Percentiles rank a stretch among this genome's conserved stretches.
Evolutionary conservation across 1,284 basidiomycete genomes (phyloP).

Genomic region (Microbotryum saponariae): DNA sequence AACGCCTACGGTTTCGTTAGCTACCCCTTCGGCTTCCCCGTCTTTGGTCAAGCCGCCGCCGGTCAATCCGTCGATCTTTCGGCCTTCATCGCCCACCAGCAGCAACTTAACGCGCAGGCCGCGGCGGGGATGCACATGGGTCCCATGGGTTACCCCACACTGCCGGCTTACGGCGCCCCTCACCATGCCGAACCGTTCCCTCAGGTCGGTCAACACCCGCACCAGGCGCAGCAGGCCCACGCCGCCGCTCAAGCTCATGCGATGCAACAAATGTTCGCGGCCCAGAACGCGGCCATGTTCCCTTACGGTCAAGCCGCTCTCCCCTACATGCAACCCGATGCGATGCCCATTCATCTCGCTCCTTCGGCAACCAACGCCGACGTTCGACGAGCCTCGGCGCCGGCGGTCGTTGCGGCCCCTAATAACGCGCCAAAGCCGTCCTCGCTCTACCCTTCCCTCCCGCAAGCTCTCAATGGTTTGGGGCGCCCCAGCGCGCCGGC

Average conservation of each 20-base stretch:
- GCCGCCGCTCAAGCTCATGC: neutral
- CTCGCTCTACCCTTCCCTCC: conserved; percentile 19
- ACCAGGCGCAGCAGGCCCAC: neutral
- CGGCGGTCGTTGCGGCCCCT: conserved; percentile 1
- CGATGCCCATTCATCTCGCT: neutral
- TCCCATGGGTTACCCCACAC: conserved; percentile 20
- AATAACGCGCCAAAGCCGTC: neutral
- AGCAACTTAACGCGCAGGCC: conserved; percentile 33
- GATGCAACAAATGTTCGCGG: conserved; percentile 6
- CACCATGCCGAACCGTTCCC: neutral
- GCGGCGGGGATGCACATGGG: conserved; percentile 8
- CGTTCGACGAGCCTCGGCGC: neutral
- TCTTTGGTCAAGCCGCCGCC: neutral
- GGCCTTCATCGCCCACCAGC: conserved; percentile 32
- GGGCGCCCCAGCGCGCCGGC: neutral
- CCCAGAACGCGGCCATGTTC: conserved; percentile 1
- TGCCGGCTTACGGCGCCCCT: neutral
- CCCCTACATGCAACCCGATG: conserved; percentile 9
- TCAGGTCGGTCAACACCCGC: no score
- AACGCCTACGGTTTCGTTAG: conserved; percentile 2
- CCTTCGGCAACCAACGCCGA: neutral
- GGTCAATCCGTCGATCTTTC: conserved; percentile 22
- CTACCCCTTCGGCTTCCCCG: conserved; percentile 11
- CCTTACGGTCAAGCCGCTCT: neutral
- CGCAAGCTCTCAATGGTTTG: neutral